phyloP scores from a whole-genome alignment of 2,329 filamentous ascomycete species.

The Calonectria multiphialidica region DNA sequence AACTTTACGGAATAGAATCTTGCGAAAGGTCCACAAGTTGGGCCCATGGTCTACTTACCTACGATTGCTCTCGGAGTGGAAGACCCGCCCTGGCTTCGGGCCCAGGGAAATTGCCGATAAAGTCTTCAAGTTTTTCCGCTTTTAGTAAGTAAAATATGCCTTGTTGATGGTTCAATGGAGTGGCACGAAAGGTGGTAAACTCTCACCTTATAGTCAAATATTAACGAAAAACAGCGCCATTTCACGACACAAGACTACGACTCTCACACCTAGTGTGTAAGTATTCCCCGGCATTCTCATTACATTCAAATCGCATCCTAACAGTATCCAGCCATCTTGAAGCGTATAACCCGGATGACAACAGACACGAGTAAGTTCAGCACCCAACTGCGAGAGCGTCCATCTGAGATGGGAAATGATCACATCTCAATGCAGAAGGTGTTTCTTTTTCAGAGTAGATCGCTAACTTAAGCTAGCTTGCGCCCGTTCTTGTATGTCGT shows the following conservation, averaged over 20 bases:
- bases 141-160: conserved; percentile 53
- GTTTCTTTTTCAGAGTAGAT: conserved; percentile 39
- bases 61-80: conserved; percentile 54
- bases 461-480: conserved; percentile 27
- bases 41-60: conserved; percentile 56
- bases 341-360: conserved; percentile 52
- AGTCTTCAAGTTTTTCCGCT: conserved; percentile 57
- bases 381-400: not conserved
- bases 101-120: conserved; percentile 56
- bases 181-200: too few relatives aligned
- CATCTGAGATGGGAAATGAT: not conserved
- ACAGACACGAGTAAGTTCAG: conserved; percentile 39
- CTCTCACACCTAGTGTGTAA: conserved; percentile 69
- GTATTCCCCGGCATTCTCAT: conserved; percentile 26
- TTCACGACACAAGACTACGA: conserved; percentile 75
- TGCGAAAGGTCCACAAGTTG: conserved; percentile 51
- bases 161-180: too few relatives aligned
- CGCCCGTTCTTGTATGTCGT: conserved; percentile 56
- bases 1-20: not conserved
- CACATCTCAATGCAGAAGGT: not conserved
- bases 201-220: not conserved
- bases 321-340: not conserved
- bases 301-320: not conserved
- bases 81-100: conserved; percentile 43
- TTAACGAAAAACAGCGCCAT: conserved; percentile 50